Base-by-base conservation (phyloP, 768 basidiomycete genomes). In the Leccinellum albellum region DNA sequence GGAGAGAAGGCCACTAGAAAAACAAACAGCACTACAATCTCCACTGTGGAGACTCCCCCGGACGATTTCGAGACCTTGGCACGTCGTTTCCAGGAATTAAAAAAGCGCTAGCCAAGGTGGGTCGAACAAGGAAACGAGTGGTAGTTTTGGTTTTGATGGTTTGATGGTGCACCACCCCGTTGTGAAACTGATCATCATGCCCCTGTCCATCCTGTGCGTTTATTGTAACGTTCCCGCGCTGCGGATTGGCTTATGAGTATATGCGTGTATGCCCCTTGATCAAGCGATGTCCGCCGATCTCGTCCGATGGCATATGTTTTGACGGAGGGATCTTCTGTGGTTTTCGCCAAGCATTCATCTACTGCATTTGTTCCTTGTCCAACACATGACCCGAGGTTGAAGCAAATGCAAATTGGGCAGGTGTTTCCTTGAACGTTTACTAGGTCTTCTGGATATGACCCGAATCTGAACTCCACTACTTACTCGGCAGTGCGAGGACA, bases 71-170 rank as follows among this genome's bases (percentile, higher is more conserved):
- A 88, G 37, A 78, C 82, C 21, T 76, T 97, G 50, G 76, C 87
- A 51, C 84, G 82, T 70, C 84, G 94, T 56, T 96, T 97, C 66
- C 91, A 89, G 59, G 87, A 84, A 28, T 74, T 97, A 64, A 97
- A 95, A 78, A 91, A 91, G 74, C 84, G 85, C 48, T 91, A 72
- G 73, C 26, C 35, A 48, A 54, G 21, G 44, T 20, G 33, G 2
- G 51, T 29, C 7, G 33, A 42, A 53, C 24, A 40, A n/a, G 47
- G 40, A 42, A 35, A 33, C n/a, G 23, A 50, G 29, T 48, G 32
- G 49, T 51, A n/a, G 33, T 47, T 59, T 54, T 40, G n/a, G 10
- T 20, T 40, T 40, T 40, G 40, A 40, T 21, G 40, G 24, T 52
- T 45, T 37, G n/a, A 31, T 48, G 50, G 6, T 42, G 14, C 15